Evolutionary conservation across 768 basidiomycete species (phyloP).

Genomic region (Pholiota microspora): DNA sequence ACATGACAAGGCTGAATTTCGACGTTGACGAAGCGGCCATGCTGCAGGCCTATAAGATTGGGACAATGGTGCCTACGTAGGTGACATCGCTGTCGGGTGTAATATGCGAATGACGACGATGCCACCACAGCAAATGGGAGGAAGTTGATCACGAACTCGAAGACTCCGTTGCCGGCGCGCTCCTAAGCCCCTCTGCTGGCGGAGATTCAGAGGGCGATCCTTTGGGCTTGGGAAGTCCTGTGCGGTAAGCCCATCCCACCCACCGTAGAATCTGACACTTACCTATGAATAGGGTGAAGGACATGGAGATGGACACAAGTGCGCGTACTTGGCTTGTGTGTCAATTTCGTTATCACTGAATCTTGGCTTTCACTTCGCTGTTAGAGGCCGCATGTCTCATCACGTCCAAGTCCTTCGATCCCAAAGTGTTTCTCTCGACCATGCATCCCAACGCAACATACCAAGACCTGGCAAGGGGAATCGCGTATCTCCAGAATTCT

Average conservation of each 20-base stretch:
- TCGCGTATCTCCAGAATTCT: constrained; percentile 67
- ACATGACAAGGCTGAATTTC: constrained; percentile 64
- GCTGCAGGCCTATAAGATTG: constrained; percentile 86
- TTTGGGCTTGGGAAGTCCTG: constrained; percentile 66
- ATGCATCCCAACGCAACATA: constrained; percentile 96
- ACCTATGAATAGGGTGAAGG: constrained; percentile 44
- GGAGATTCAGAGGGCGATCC: constrained; percentile 70
- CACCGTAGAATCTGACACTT: constrained; percentile 8
- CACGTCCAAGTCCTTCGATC: constrained; percentile 93
- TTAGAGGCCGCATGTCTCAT: constrained; percentile 80
- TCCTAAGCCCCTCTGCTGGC: constrained; percentile 52
- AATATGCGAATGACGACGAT: neutral
- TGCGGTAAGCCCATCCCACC: constrained; percentile 43
- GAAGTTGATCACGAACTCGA: constrained; percentile 84
- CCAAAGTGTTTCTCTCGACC: constrained; percentile 87
- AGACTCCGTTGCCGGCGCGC: constrained; percentile 67
- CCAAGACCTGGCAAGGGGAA: constrained; percentile 82
- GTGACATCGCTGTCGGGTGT: constrained; percentile 12
- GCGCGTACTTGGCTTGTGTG: constrained; percentile 24
- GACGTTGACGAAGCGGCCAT: constrained; percentile 78
- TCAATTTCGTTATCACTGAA: neutral
- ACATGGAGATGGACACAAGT: constrained; percentile 81
- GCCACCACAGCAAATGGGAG: constrained; percentile 73
- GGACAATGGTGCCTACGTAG: constrained; percentile 74
- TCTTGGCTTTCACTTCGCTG: neutral